Conservation (phyloP, 176 grass and related monocot species). For the Oryza longistaminata region DNA sequence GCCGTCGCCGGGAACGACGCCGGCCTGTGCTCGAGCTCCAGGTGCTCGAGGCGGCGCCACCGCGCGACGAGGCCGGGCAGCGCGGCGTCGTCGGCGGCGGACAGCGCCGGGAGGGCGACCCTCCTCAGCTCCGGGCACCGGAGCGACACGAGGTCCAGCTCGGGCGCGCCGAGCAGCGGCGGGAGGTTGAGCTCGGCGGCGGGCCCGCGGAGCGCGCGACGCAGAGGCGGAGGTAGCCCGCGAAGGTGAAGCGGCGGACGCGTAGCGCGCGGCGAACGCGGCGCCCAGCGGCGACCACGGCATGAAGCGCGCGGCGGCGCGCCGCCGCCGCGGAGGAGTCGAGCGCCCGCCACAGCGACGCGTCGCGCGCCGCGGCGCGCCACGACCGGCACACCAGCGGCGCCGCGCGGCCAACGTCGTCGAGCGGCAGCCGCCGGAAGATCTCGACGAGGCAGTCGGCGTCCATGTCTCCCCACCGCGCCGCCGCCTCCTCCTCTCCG, state of each 20-base stretch:
- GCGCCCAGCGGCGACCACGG: constrained; percentile 45
- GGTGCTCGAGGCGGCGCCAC: constrained; percentile 40
- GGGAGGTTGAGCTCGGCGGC: constrained; percentile 41
- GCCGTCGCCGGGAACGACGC: constrained; percentile 35
- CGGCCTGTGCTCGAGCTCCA: constrained; percentile 44
- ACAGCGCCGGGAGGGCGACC: constrained; percentile 22
- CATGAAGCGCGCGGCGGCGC: constrained; percentile 45
- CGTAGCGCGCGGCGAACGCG: constrained; percentile 20
- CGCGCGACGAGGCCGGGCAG: constrained; percentile 35
- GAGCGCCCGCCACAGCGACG: constrained; percentile 45
- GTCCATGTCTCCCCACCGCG: constrained; percentile 45
- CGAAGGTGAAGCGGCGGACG: constrained; percentile 46
- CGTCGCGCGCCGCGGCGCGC: constrained; percentile 39
- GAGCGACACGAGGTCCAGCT: constrained; percentile 38
- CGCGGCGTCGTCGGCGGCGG: constrained; percentile 31
- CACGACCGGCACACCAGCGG: constrained; percentile 58
- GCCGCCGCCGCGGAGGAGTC: constrained; percentile 41
- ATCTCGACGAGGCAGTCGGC: constrained; percentile 50
- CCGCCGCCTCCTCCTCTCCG: constrained; percentile 3
- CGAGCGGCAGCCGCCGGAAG: constrained; percentile 43
- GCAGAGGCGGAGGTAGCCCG: constrained; percentile 47
- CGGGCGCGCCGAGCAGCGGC: constrained; percentile 16
- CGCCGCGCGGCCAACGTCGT: constrained; percentile 39
- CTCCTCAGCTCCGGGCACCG: constrained; percentile 42
- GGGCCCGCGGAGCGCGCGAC: constrained; percentile 26